Evolutionary conservation across 1,139 yeast species (phyloP), one percentile per base, ranked within the genome.

Genomic region (Geotrichum siamense): DNA sequence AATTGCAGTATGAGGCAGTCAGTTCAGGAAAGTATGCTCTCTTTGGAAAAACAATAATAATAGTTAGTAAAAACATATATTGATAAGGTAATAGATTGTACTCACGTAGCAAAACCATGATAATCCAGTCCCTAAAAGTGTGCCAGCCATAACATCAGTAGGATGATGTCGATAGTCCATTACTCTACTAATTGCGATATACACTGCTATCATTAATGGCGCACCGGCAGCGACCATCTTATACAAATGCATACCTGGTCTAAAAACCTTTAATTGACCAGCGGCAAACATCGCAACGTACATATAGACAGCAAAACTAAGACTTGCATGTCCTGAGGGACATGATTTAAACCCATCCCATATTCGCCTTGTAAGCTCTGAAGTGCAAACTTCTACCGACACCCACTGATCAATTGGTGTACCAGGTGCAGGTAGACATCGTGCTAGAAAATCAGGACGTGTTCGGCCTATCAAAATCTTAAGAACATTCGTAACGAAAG

Each of bases 391-490:
- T 12, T 68, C 74, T n/a, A 62, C 53, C 1, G 83, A 79, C 23
- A 64, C 72, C 41, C 76, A 71, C 29, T 58, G 55, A 40, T 65
- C 62, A 15, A 49, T 43, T 2, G 68, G 64, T 2, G 69, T 61
- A 16, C 59, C 65, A 6, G 54, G 51, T 10, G 56, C 54, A 1
- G 89, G 82, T 15, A 70, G 66, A 62, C 94, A 84, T 41, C 94
- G 64, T 4, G 75, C 78, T 23, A 84, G 62, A 55, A 84, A 82
- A 59, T 84, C 94, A 0, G 94, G 94, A 30, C 94, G 67, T 34
- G 82, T 83, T 52, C 85, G 70, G n/a, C 87, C 91, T 28, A 84
- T 76, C 79, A 83, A 76, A 51, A 75, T 74, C 61, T 84, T 84
- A 45, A 82, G 59, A 22, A 76, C 62, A 53, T 78, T 79, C 22